A percentile compares a stretch with the other conserved stretches of the same genome.
Evolutionary conservation across 768 basidiomycete genomes (phyloP).

Genomic region (Kwoniella sp.): DNA sequence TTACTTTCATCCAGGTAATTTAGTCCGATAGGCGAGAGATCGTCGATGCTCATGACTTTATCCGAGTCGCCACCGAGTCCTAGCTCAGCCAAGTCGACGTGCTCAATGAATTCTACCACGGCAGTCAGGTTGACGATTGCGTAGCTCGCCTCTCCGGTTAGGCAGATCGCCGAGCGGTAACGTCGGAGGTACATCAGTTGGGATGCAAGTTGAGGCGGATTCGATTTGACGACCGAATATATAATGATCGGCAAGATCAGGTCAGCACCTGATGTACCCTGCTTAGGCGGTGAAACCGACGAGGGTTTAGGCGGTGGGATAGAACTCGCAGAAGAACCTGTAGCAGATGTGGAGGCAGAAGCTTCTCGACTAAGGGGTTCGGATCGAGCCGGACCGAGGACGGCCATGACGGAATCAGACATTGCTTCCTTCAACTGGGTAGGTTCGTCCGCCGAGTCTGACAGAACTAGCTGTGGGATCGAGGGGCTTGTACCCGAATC

Average conservation of each 20-base stretch:
- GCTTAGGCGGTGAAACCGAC: not conserved
- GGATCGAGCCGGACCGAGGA: slow-evolving; percentile 2
- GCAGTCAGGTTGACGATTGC: slow-evolving; percentile 93
- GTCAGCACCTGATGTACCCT: slow-evolving; percentile 63
- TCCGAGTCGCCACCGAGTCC: slow-evolving; percentile 57
- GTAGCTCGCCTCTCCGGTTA: slow-evolving; percentile 82
- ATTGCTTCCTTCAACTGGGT: slow-evolving; percentile 49
- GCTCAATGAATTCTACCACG: slow-evolving; percentile 92
- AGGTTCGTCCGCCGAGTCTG: slow-evolving; percentile 17
- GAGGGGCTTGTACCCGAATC: slow-evolving; percentile 1
- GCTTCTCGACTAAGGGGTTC: slow-evolving; percentile 7
- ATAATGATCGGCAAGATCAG: slow-evolving; percentile 91
- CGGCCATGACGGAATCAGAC: slow-evolving; percentile 44
- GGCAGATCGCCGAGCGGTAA: slow-evolving; percentile 62
- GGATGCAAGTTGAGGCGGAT: slow-evolving; percentile 77
- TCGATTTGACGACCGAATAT: slow-evolving; percentile 88
- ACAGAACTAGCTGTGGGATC: slow-evolving; percentile 33
- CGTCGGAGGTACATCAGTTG: slow-evolving; percentile 63
- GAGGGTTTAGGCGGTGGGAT: slow-evolving; percentile 13
- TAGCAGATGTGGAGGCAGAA: not conserved
- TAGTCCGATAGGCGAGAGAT: slow-evolving; percentile 78
- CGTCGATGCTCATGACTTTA: slow-evolving; percentile 64
- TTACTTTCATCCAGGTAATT: slow-evolving; percentile 62
- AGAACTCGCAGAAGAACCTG: slow-evolving; percentile 2
- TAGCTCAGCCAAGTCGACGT: slow-evolving; percentile 78